Percentiles rank a stretch among this genome's conserved stretches.
Evolutionary conservation across 192 early-diverging fungal genomes (phyloP).

Genomic region (Coemansia reversa): DNA sequence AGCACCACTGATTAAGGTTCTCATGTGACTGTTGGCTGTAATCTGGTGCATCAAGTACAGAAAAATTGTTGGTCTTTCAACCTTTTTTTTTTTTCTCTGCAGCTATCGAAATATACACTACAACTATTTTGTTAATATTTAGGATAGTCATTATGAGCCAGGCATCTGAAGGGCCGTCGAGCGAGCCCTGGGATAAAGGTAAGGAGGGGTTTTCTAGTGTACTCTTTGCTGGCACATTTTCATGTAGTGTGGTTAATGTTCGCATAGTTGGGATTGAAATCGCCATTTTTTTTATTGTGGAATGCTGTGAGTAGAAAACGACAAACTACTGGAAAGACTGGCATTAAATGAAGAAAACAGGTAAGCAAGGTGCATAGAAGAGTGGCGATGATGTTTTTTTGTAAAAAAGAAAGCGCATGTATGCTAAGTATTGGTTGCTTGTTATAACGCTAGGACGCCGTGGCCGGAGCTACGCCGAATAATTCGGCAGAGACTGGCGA

Average conservation of each 20-base stretch:
- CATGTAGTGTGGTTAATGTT: neutral
- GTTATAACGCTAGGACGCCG: constrained; percentile 20
- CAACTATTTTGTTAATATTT: too few species aligned
- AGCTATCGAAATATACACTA: too few species aligned
- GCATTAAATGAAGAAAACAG: constrained; percentile 40
- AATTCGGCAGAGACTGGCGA: constrained; percentile 38
- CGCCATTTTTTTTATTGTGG: too few species aligned
- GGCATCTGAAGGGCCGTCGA: constrained; percentile 5
- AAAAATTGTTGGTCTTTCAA: too few species aligned
- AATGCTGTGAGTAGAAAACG: constrained; percentile 27
- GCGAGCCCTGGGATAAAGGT: constrained; percentile 21
- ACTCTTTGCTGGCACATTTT: neutral
- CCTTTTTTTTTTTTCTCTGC: too few species aligned
- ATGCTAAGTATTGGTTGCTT: neutral
- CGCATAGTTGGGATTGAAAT: neutral
- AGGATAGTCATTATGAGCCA: neutral
- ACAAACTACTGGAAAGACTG: constrained; percentile 29
- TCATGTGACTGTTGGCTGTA: too few species aligned
- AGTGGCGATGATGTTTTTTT: neutral
- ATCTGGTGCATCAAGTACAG: too few species aligned
- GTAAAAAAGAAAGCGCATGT: neutral
- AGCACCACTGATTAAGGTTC: too few species aligned
- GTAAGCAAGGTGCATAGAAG: constrained; percentile 11
- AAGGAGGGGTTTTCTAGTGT: neutral
- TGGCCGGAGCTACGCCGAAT: constrained; percentile 44